A percentile compares a stretch with the other conserved stretches of the same genome.
These are phyloP conservation scores for Podaxis mareebaensis DNA, from an alignment of 768 basidiomycete genomes.

Conservation along the genomic window DNA sequence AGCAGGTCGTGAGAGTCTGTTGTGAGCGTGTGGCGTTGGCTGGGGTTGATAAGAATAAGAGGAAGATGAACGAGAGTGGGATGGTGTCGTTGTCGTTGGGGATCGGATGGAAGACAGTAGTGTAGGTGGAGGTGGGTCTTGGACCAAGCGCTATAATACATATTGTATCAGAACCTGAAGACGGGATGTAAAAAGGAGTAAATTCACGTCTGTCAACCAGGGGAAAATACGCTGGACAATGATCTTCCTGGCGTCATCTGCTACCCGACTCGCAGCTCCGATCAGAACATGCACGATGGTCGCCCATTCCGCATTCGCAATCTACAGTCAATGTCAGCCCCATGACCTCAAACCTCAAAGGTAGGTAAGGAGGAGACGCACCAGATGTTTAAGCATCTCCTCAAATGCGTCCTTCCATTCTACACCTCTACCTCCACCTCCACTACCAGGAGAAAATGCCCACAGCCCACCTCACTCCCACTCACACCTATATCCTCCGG, in stretches of 20 bases:
- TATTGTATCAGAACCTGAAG: conserved; percentile 8
- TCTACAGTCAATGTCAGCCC: not conserved
- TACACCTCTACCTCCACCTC: not conserved
- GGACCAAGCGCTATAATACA: conserved; percentile 42
- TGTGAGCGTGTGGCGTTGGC: too few species aligned
- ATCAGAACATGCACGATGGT: not conserved
- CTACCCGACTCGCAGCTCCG: not conserved
- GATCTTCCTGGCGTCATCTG: not conserved
- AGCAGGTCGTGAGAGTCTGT: too few species aligned
- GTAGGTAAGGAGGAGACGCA: conserved; percentile 14
- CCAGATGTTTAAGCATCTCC: conserved; percentile 22
- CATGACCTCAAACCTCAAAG: not conserved
- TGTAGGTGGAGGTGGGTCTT: too few species aligned
- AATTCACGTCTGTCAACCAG: conserved; percentile 1
- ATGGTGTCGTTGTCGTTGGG: too few species aligned
- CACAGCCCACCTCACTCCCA: conserved; percentile 22
- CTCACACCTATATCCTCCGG: conserved; percentile 11
- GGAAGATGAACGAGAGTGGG: too few species aligned
- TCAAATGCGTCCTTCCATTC: conserved; percentile 27
- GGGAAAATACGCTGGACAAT: not conserved
- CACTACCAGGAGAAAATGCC: not conserved
- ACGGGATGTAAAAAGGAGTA: conserved; percentile 28
- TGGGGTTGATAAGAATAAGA: too few species aligned
- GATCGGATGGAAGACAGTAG: too few species aligned
- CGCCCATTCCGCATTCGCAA: conserved; percentile 3